Evolutionary conservation across 1,139 yeast genomes (phyloP).

Genomic region (Hyphopichia fennica): DNA sequence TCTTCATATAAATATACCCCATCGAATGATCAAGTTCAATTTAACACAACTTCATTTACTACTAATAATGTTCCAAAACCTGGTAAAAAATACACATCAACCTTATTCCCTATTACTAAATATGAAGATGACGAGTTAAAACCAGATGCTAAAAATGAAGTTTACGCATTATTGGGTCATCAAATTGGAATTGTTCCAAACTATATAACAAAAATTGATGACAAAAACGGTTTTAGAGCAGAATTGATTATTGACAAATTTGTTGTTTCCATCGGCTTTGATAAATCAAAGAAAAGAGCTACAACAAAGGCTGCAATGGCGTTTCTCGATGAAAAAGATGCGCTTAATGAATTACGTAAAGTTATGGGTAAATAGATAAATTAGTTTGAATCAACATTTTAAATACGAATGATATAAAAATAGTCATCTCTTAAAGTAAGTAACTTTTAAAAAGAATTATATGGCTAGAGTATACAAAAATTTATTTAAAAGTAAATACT

Average conservation of each 20-base stretch:
- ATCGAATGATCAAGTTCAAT: not conserved
- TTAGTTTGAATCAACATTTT: not conserved
- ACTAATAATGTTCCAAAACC: constrained; percentile 2
- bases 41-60: not conserved
- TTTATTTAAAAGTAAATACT: too few species aligned
- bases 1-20: not conserved
- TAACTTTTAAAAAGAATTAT: too few species aligned
- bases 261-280: constrained; percentile 38
- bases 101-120: constrained; percentile 30
- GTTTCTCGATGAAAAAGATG: constrained; percentile 33
- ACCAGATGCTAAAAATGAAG: constrained; percentile 39
- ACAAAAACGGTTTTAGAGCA: constrained; percentile 31
- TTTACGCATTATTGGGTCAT: constrained; percentile 45
- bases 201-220: constrained; percentile 33
- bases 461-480: too few species aligned
- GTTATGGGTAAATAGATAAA: not conserved
- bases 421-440: too few species aligned
- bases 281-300: constrained; percentile 46
- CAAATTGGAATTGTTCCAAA: constrained; percentile 41
- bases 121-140: constrained; percentile 25
- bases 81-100: not conserved
- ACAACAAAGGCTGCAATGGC: constrained; percentile 50
- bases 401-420: too few species aligned
- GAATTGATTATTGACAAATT: constrained; percentile 37
- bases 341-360: constrained; percentile 21